These are phyloP conservation scores for Puccinia novopanici DNA, from an alignment of 1,284 basidiomycete genomes.

Conservation along the genomic window DNA sequence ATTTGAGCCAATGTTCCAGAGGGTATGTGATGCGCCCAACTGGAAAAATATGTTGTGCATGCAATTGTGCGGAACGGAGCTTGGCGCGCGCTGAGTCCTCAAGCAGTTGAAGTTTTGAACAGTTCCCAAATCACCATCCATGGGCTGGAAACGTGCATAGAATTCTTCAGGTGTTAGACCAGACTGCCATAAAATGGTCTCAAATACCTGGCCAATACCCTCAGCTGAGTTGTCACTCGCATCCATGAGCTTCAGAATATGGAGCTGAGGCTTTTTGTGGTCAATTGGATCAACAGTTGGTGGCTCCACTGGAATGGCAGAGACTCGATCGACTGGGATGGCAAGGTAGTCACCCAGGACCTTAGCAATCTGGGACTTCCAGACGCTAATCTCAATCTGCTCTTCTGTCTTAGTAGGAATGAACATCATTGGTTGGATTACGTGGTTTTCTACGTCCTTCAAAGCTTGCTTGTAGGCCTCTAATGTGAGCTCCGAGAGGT, in stretches of 20 bases:
- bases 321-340: background rate
- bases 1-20: constrained; percentile 3
- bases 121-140: constrained; percentile 39
- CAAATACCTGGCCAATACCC: constrained; percentile 32
- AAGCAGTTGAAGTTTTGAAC: constrained; percentile 18
- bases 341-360: background rate
- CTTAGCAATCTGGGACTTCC: constrained; percentile 14
- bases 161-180: constrained; percentile 3
- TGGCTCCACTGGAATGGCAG: background rate
- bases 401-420: background rate
- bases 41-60: constrained; percentile 12
- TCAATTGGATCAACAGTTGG: background rate
- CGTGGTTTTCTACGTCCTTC: background rate
- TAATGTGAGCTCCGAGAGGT: background rate
- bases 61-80: background rate
- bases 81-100: background rate
- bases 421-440: background rate
- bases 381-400: background rate
- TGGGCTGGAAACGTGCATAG: too few species aligned
- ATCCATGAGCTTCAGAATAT: constrained; percentile 32
- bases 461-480: background rate
- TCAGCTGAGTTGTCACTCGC: constrained; percentile 25
- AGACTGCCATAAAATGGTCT: background rate
- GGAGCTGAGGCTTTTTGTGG: background rate
- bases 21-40: constrained; percentile 19